These are phyloP conservation scores for Chloromonas sp. DNA, from an alignment of 163 green algal genomes.

Conservation along the genomic window DNA sequence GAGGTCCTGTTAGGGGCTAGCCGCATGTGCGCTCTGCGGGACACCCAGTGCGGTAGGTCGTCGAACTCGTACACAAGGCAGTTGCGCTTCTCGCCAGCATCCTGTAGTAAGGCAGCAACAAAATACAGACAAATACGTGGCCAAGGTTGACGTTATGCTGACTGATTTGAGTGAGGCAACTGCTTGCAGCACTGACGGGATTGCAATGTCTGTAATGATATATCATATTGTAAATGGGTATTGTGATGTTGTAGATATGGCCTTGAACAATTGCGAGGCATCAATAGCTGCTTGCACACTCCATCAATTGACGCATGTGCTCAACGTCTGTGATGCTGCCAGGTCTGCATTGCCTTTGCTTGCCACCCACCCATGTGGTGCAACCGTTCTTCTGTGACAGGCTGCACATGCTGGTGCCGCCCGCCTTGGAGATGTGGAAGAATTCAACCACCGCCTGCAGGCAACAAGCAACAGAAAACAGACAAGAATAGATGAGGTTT, in stretches of 20 bases:
- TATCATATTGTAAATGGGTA: too few species aligned
- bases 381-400: constrained; percentile 27
- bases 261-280: too few species aligned
- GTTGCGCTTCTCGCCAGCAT: constrained; percentile 19
- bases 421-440: constrained; percentile 31
- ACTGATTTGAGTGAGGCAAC: too few species aligned
- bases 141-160: background rate
- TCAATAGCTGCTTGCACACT: too few species aligned
- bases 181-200: too few species aligned
- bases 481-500: background rate
- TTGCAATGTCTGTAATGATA: too few species aligned
- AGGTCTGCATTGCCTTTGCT: too few species aligned
- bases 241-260: too few species aligned
- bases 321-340: too few species aligned
- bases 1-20: constrained; percentile 7
- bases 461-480: background rate
- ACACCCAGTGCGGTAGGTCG: constrained; percentile 27
- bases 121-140: background rate
- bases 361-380: constrained; percentile 5
- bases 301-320: too few species aligned
- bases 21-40: constrained; percentile 8
- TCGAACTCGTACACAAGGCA: constrained; percentile 31
- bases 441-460: constrained; percentile 23
- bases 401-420: constrained; percentile 30
- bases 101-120: background rate